Evolutionary conservation across 2,329 filamentous ascomycete genomes (phyloP), one percentile per base, ranked within the genome.

Genomic region (Immersiporthe knoxdaviesiana): DNA sequence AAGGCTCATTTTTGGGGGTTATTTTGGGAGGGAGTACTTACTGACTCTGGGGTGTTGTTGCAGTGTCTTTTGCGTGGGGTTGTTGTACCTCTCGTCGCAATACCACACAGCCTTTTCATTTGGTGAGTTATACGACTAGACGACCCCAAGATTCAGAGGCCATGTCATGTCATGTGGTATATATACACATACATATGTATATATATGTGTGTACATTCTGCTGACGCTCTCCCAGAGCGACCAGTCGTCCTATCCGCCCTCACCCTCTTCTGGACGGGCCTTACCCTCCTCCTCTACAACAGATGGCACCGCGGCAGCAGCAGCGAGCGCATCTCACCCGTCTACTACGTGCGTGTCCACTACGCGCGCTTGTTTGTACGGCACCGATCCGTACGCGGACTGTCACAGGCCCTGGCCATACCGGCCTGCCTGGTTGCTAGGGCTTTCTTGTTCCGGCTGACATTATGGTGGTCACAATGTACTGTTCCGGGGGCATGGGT

Each of bases 381-480:
- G 41, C 24, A 27, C 21, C 56, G 41, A n/a, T 37, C 56, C 24
- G 5, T 24, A 8, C 8, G 41, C 3, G 30, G n/a, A 24, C n/a
- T 37, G 30, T 35, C 14, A 24, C 39, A 61, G 47, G 7, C 32
- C 32, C 21, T 50, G 11, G 56, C 41, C 41, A 4, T 61, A 16
- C 41, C 58, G 27, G 21, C 39, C 7, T 39, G 39, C 27, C 56
- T 67, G 16, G 65, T 66, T 18, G 39, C 56, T 30, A 59, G 65
- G 11, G 65, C 65, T 24, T 66, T 66, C 18, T 21, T 52, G 2
- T 37, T 60, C 27, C 65, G 54, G 12, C 56, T 47, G 24, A 60
- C 54, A 30, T 41, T 60, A 5, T 50, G 44, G 56, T 67, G 56
- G 65, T 12, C 65, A 54, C 65, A 67, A 24, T 67, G 65, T 39